Conservation (phyloP, 2,329 filamentous ascomycete genomes). For the Fusarium pseudonygamai region DNA sequence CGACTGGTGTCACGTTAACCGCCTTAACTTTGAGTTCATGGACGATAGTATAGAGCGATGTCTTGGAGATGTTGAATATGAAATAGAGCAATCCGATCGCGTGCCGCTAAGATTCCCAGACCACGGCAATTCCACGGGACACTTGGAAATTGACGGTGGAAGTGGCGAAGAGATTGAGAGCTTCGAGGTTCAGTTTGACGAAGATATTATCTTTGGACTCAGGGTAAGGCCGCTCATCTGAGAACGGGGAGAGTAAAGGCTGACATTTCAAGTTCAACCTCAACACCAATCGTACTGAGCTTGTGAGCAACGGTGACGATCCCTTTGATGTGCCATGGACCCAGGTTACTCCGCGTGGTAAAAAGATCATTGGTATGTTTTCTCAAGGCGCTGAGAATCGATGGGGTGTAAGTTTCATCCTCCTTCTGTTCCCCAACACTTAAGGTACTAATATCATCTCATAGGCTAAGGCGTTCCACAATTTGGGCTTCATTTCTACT, state of each 20-base stretch:
- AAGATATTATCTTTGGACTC: neutral
- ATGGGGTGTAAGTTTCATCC: neutral
- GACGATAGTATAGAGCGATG: neutral
- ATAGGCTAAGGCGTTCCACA: neutral
- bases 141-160: neutral
- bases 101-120: neutral
- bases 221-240: neutral
- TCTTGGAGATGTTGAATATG: neutral
- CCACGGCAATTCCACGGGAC: neutral
- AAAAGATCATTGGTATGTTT: slow-evolving; percentile 22
- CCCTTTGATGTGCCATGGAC: neutral
- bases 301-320: neutral
- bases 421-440: too few relatives aligned
- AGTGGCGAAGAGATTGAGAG: slow-evolving; percentile 12
- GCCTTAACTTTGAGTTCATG: neutral
- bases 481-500: neutral
- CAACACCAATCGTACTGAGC: neutral
- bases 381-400: neutral
- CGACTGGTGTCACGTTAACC: neutral
- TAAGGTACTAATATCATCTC: neutral
- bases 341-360: slow-evolving; percentile 1
- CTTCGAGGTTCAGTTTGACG: neutral
- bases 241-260: neutral
- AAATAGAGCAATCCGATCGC: neutral
- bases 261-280: neutral